Evolutionary conservation across 108 stramenopile genomes (phyloP), one percentile per base, ranked within the genome.

Genomic region (Fragilaria crotonensis): DNA sequence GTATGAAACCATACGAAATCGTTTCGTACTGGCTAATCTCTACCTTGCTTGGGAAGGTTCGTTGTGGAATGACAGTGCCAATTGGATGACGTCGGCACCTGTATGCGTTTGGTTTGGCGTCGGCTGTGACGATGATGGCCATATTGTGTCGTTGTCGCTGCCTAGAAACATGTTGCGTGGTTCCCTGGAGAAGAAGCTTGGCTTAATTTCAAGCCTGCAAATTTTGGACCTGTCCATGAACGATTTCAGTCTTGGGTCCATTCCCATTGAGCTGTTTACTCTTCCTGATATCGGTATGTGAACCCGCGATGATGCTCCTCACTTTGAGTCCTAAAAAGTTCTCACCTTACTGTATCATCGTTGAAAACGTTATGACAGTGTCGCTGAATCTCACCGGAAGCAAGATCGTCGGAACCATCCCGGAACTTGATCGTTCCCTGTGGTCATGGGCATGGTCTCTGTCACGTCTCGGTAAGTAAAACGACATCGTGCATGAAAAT

Each of bases 51-150:
- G 51, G 21, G 50, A 70, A 48, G 66, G 67, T 45, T 47, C 29
- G 31, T 59, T 67, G 30, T 69, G 68, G 68, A 62, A 62, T 32
- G 23, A 45, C 25, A 54, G 62, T 32, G 56, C 45, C 5, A 31
- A 45, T 31, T 76, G 75, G 75, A 29, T 76, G 52, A 45, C 62
- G 5, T 59, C 55, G 26, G 21, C 9, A 29, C 31, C 57, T 25
- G 67, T 77, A 27, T 87, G 85, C 56, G 64, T 71, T 18, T 87
- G 85, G 85, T 72, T 66, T 36, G 85, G 85, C 20, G 73, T 87
- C 17, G 69, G 64, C 22, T 87, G 85, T 50, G 25, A 52, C 3
- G 25, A 52, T 1, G 5, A 52, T 3, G 25, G 25, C 3, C 25
- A 18, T 52, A 25, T 52, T 2, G 25, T 25, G 25, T 1, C 23